Evolutionary conservation across 2,329 filamentous ascomycete genomes (phyloP), one percentile per base, ranked within the genome.

Genomic region (Golovinomyces cichoracearum): DNA sequence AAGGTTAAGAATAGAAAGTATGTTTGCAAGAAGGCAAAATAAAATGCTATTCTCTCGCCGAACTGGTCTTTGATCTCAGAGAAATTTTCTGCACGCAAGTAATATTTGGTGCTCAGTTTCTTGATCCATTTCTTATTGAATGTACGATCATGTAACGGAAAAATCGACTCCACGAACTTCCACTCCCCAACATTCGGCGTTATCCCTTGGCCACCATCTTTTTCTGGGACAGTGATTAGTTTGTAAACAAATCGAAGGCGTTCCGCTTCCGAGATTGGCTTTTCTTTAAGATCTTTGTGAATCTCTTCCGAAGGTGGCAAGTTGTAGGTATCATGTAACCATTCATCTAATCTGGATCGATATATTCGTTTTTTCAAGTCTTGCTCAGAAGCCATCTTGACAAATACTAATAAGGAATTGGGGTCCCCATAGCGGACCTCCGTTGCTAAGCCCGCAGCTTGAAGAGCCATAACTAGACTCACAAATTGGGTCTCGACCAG

Each of bases 11-110:
- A 93, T 50, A 75, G 70, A 60, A 93, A 92, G 64, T 95, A 95
- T 29, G 80, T 80, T 59, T 93, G 83, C 27, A 92, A 72, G 60
- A 95, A 95, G 35, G 86, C 84, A 62, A 93, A 95, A 66, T 95
- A 95, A 63, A 92, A 93, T 31, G 48, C 48, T 25, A 49, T 49
- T 33, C 42, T 49, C 40, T 49, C 48, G 13, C 48, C 48, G 37
- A 49, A 49, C 37, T 33, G 42, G n/a, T 25, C 48, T 33, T 19
- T 25, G 5, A 44, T 37, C 33, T 49, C 48, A n/a, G 22, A 26
- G 9, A 49, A 66, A 57, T 84, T 74, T 46, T 69, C 62, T 31
- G 74, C 64, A 48, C 75, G 73, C 22, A 86, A 66, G 40, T 78
- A 69, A 52, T 79, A 80, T 61, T 80, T 81, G 46, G 70, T 74